Evolutionary conservation across 2,329 filamentous ascomycete species (phyloP).

Genomic region (Exserohilum rostratum): DNA sequence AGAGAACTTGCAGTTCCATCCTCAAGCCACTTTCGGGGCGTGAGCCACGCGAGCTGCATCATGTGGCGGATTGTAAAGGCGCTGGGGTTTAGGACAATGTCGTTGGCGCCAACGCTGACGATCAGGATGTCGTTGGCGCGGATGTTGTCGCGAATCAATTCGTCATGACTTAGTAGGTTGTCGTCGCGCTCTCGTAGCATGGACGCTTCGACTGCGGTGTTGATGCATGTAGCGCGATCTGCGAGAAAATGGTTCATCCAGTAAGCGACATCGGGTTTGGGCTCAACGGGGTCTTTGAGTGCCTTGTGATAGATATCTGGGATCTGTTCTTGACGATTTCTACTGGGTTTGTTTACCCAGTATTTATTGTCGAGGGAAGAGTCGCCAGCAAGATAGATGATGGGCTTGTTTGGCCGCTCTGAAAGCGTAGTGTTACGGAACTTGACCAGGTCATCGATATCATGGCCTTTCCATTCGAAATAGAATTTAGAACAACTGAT

Average conservation of each 20-base stretch:
- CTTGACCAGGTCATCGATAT: slow-evolving; percentile 34
- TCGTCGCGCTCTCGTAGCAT: slow-evolving; percentile 42
- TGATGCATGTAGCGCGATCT: slow-evolving; percentile 43
- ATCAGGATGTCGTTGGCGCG: slow-evolving; percentile 39
- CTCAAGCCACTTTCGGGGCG: slow-evolving; percentile 28
- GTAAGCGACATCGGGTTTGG: slow-evolving; percentile 46
- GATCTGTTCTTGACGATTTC: slow-evolving; percentile 13
- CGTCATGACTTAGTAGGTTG: slow-evolving; percentile 39
- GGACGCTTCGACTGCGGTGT: slow-evolving; percentile 44
- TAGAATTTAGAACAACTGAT: slow-evolving; percentile 41
- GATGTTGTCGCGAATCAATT: slow-evolving; percentile 45
- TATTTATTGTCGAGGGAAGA: slow-evolving; percentile 50
- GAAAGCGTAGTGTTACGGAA: slow-evolving; percentile 32
- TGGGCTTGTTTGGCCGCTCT: slow-evolving; percentile 35
- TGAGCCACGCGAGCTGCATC: slow-evolving; percentile 42
- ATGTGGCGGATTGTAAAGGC: slow-evolving; percentile 38
- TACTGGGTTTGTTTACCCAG: slow-evolving; percentile 35
- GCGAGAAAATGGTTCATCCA: slow-evolving; percentile 46
- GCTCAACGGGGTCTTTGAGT: slow-evolving; percentile 25
- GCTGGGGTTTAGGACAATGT: slow-evolving; percentile 41
- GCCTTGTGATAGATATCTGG: slow-evolving; percentile 39
- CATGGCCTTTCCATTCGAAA: slow-evolving; percentile 45
- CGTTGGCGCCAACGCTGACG: slow-evolving; percentile 47
- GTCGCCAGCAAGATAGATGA: slow-evolving; percentile 48
- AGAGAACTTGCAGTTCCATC: slow-evolving; percentile 34